Conservation (phyloP, 2,329 filamentous ascomycete genomes). For the Lachnellula suecica region DNA sequence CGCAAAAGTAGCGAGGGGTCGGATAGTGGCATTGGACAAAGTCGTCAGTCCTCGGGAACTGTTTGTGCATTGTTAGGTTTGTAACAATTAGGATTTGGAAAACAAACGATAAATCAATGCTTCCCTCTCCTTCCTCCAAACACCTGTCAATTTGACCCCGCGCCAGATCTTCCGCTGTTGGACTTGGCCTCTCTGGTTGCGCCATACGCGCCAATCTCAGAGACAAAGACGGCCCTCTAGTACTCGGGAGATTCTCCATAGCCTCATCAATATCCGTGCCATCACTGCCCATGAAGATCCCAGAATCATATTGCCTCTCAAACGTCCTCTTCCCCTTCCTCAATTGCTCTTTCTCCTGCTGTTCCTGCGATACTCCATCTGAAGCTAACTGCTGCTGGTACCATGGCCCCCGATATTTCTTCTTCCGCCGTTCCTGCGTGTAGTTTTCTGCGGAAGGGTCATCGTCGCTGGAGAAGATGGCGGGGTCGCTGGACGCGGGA, state of each 20-base stretch:
- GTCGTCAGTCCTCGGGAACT: slow-evolving; percentile 40
- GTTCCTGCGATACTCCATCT: slow-evolving; percentile 17
- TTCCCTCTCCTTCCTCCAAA: slow-evolving; percentile 58
- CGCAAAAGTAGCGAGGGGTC: slow-evolving; percentile 53
- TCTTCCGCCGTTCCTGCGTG: slow-evolving; percentile 56
- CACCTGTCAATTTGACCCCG: slow-evolving; percentile 49
- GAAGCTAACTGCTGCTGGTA: slow-evolving; percentile 56
- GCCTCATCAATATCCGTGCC: slow-evolving; percentile 43
- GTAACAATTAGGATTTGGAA: background rate
- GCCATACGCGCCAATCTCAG: slow-evolving; percentile 10
- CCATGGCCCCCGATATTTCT: slow-evolving; percentile 66
- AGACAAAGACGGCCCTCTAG: slow-evolving; percentile 6
- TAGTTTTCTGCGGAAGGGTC: slow-evolving; percentile 68
- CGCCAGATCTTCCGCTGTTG: slow-evolving; percentile 42
- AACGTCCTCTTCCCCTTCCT: slow-evolving; percentile 48
- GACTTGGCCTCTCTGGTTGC: slow-evolving; percentile 9
- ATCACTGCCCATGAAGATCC: slow-evolving; percentile 68
- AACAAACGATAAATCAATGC: slow-evolving; percentile 61
- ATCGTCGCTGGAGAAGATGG: slow-evolving; percentile 71
- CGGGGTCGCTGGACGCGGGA: slow-evolving; percentile 64
- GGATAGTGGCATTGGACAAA: slow-evolving; percentile 57
- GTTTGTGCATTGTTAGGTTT: slow-evolving; percentile 10
- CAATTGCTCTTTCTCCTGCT: slow-evolving; percentile 7
- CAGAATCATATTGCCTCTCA: slow-evolving; percentile 64
- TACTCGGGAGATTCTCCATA: slow-evolving; percentile 15